phyloP scores from a whole-genome alignment of 108 stramenopile species.

The Discostella stelligeroides region DNA sequence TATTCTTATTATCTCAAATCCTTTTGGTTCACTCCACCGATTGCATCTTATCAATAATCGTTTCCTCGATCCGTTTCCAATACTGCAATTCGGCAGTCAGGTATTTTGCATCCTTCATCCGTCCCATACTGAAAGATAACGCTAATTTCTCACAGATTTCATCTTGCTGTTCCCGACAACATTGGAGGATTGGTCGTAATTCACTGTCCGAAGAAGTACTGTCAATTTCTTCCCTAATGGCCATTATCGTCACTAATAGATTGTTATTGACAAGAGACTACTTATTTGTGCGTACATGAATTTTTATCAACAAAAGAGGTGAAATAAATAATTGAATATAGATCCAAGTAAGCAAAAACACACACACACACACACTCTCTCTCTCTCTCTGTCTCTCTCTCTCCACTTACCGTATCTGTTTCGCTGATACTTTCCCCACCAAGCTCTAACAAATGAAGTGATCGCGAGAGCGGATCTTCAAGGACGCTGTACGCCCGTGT shows the following conservation, averaged over 20 bases:
- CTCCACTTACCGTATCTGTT: too few relatives aligned
- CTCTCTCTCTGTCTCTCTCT: too few relatives aligned
- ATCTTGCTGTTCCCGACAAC: slow-evolving; percentile 31
- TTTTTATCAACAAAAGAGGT: slow-evolving; percentile 37
- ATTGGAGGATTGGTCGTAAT: slow-evolving; percentile 43
- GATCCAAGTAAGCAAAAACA: not conserved
- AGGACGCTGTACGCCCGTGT: slow-evolving; percentile 72
- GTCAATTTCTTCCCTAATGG: slow-evolving; percentile 67
- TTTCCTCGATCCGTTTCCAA: slow-evolving; percentile 72
- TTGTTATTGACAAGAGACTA: slow-evolving; percentile 53
- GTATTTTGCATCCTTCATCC: slow-evolving; percentile 50
- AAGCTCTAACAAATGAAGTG: slow-evolving; percentile 71
- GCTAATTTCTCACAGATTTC: slow-evolving; percentile 39
- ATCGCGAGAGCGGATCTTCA: slow-evolving; percentile 56
- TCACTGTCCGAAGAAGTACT: slow-evolving; percentile 35
- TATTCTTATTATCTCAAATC: not conserved
- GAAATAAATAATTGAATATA: not conserved
- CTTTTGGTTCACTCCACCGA: slow-evolving; percentile 3
- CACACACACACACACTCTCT: slow-evolving; percentile 24
- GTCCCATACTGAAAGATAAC: slow-evolving; percentile 44
- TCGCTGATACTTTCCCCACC: slow-evolving; percentile 53
- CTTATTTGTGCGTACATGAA: slow-evolving; percentile 42
- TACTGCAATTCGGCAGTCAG: slow-evolving; percentile 74
- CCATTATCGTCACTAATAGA: slow-evolving; percentile 73
- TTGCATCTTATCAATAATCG: slow-evolving; percentile 60